phyloP scores from a whole-genome alignment of 768 basidiomycete genomes.

The Trametes meyenii region DNA sequence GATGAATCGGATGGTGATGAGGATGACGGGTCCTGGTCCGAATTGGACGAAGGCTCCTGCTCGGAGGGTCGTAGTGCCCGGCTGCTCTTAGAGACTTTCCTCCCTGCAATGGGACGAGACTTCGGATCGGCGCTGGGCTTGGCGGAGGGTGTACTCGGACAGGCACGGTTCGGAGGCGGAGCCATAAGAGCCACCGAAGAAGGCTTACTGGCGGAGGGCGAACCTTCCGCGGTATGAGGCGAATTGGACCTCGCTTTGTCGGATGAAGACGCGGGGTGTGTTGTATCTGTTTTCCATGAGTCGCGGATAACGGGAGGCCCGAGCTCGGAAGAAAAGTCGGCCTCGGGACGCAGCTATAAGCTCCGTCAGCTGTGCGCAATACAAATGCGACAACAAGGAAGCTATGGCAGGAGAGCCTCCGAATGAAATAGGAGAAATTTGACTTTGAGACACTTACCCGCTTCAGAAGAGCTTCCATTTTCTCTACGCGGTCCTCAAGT shows the following conservation, averaged over 20 bases:
- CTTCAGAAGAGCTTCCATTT: slow-evolving; percentile 40
- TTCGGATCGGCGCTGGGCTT: background rate
- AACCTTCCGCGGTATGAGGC: slow-evolving; percentile 3
- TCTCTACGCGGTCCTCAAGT: slow-evolving; percentile 41
- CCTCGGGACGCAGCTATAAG: slow-evolving; percentile 59
- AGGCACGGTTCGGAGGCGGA: slow-evolving; percentile 8
- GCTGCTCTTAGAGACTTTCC: slow-evolving; percentile 2
- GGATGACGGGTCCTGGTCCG: slow-evolving; percentile 17
- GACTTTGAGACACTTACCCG: slow-evolving; percentile 34
- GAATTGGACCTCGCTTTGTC: slow-evolving; percentile 18
- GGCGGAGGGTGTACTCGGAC: slow-evolving; percentile 13
- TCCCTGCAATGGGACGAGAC: slow-evolving; percentile 6
- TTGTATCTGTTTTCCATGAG: slow-evolving; percentile 56
- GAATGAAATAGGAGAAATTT: slow-evolving; percentile 35
- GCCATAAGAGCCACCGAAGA: slow-evolving; percentile 14
- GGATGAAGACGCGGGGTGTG: slow-evolving; percentile 19
- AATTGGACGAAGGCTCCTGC: slow-evolving; percentile 14
- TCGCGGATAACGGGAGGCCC: slow-evolving; percentile 64
- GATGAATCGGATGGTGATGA: slow-evolving; percentile 34
- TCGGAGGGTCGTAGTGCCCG: slow-evolving; percentile 3
- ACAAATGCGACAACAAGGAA: background rate
- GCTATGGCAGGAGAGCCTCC: background rate
- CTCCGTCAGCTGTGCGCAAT: slow-evolving; percentile 5
- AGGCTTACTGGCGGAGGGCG: slow-evolving; percentile 3
- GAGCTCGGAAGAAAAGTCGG: slow-evolving; percentile 62